These are phyloP conservation scores for Phytophthora citrophthora DNA, from an alignment of 352 stramenopile genomes.

Conservation along the genomic window DNA sequence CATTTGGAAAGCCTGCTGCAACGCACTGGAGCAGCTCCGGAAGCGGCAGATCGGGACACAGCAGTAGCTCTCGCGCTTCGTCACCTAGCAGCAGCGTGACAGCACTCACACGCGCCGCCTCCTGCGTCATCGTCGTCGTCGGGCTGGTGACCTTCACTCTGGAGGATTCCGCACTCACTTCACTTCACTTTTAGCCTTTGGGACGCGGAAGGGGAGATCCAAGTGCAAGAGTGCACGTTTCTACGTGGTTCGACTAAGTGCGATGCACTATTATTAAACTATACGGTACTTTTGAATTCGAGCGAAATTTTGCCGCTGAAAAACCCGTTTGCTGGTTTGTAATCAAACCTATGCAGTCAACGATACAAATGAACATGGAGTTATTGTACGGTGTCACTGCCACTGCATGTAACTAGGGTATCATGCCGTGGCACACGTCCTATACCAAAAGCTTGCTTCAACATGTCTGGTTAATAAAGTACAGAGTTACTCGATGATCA, in stretches of 20 bases:
- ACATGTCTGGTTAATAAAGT: no score
- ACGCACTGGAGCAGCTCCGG: constrained; percentile 64
- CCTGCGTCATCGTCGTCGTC: constrained; percentile 25
- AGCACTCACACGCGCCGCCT: constrained; percentile 36
- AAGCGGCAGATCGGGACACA: constrained; percentile 44
- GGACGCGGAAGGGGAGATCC: constrained; percentile 20
- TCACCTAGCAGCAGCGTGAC: constrained; percentile 46
- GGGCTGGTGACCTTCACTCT: neutral
- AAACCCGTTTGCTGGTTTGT: no score
- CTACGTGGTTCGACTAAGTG: constrained; percentile 13
- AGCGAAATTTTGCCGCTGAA: no score
- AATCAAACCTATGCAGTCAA: no score
- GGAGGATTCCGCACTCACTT: constrained; percentile 5
- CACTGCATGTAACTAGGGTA: no score
- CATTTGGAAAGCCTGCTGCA: constrained; percentile 43
- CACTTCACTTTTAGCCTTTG: constrained; percentile 21
- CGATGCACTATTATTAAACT: constrained; percentile 1
- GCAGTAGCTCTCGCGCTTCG: constrained; percentile 43
- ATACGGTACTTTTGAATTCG: constrained; percentile 18
- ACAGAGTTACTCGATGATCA: no score
- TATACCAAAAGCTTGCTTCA: no score
- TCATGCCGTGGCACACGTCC: no score
- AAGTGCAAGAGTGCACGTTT: constrained; percentile 1
- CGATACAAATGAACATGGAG: no score
- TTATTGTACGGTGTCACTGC: no score